Base-by-base conservation (phyloP, 345 rosid species). In the Eucalyptus sp. region DNA sequence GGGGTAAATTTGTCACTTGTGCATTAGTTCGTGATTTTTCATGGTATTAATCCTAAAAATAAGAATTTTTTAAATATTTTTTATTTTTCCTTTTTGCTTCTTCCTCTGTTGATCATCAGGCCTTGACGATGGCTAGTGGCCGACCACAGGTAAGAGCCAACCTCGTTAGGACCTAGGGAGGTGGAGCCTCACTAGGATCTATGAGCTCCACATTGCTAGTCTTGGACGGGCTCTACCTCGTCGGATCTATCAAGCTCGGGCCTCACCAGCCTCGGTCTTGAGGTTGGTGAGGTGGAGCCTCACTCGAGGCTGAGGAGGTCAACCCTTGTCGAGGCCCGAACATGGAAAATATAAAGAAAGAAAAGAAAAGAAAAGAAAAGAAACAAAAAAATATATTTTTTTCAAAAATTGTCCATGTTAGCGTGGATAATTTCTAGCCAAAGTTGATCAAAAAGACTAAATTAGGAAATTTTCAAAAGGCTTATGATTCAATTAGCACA, bases 261-360 rank as follows among this genome's bases (percentile, higher is more conserved):
- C 62, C 62, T 56, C 60, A 56, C 60, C 0, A 22, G 12, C 60
- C 60, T 0, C 5, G 27, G 27, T 56, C 60, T 56, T 22, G 60
- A 56, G 60, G 60, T 54, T 54, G 10, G 25, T 54, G 60, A 54
- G 60, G 4, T 54, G 60, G 27, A 54, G 60, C 25, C 60, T 56
- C 62, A 20, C 62, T 56, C 1, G 0, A 56, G 62, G 62, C 5
- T 0, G 0, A 56, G 12, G 62, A 56, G 62, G 62, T 56, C 29
- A 25, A 56, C 62, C 5, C 29, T 56, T 0, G 1, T 24, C 5
- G 0, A 56, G 62, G 62, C 62, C 3, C 3, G 6, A 56, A 10
- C 29, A 22, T 22, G 6, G 62, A 18, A 24, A 56, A 56, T 6
- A 56, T 56, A 24, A 51, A 56, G 1, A 56, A 56, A 56, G 27